Evolutionary conservation across 2,329 filamentous ascomycete genomes (phyloP).

Genomic region (Fusarium setosum): DNA sequence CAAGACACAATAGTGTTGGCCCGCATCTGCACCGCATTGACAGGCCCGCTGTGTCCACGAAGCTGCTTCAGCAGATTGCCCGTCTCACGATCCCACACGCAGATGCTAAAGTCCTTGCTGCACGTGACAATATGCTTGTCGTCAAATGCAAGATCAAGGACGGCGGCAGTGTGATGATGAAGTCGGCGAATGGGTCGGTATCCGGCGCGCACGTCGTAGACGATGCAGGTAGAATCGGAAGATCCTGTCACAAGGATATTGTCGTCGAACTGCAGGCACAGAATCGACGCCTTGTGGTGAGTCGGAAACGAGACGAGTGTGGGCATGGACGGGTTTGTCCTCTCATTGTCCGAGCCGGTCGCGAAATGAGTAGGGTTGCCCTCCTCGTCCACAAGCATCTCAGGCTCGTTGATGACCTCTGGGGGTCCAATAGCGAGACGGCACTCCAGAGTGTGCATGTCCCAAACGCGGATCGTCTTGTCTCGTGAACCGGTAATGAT

Average conservation of each 20-base stretch:
- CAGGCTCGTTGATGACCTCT: slow-evolving; percentile 65
- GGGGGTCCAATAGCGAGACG: slow-evolving; percentile 86
- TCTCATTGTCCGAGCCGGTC: slow-evolving; percentile 62
- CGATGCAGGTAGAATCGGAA: slow-evolving; percentile 89
- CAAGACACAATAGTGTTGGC: slow-evolving; percentile 94
- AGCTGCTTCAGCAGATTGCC: slow-evolving; percentile 82
- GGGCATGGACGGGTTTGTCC: slow-evolving; percentile 61
- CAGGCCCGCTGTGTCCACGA: slow-evolving; percentile 87
- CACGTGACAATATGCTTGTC: slow-evolving; percentile 94
- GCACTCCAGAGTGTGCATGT: slow-evolving; percentile 89
- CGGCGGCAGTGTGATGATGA: slow-evolving; percentile 82
- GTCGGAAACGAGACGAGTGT: slow-evolving; percentile 66
- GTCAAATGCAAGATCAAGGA: slow-evolving; percentile 94
- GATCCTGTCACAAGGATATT: slow-evolving; percentile 94
- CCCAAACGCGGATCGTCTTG: slow-evolving; percentile 95
- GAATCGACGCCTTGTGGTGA: slow-evolving; percentile 91
- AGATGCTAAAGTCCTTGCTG: slow-evolving; percentile 94
- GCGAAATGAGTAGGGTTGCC: slow-evolving; percentile 67
- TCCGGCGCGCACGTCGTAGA: slow-evolving; percentile 84
- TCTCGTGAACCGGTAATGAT: slow-evolving; percentile 97
- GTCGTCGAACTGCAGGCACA: slow-evolving; percentile 95
- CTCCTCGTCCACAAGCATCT: slow-evolving; percentile 63
- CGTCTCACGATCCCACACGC: slow-evolving; percentile 90
- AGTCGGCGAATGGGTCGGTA: slow-evolving; percentile 86
- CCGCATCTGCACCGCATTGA: slow-evolving; percentile 95